Base-by-base conservation (phyloP, 2,329 filamentous ascomycete genomes). In the Trichophyton mentagrophytes region DNA sequence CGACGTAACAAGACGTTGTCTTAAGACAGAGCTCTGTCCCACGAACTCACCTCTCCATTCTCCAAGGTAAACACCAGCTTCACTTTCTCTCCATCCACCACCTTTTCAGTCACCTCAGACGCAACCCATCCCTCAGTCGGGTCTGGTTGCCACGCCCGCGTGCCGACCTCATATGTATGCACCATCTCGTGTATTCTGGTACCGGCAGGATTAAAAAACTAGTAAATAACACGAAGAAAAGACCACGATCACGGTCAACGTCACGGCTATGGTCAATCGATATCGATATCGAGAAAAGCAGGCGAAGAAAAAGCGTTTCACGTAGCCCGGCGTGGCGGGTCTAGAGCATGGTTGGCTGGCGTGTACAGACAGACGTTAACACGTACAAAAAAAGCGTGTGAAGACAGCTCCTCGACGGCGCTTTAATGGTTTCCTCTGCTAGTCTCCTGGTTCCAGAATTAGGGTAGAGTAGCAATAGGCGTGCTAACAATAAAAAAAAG, bases 91-190 rank as follows among this genome's bases (percentile, higher is more conserved):
- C 90, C 93, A 71, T 93, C 82, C 66, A 89, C 79, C 61, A 83
- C 82, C 81, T 93, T 96, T 76, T 88, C 87, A 73, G 87, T 81
- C 69, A 99, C 88, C 81, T 97, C 91, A 55, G 93, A 96, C 72
- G 91, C 88, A 74, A 99, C 85, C 92, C 93, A 99, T 78, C 93
- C 93, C 77, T 99, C 92, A 64, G 89, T 89, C 74, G 84, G 79
- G 80, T 99, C 93, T 69, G 93, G 91, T 83, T 97, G 93, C 93
- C 93, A 99, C 73, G 91, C 93, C 83, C 90, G 86, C 70, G 92
- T 97, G 72, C 92, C 93, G 72, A 96, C 85, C 81, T 97, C 91
- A 79, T 95, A 97, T 73, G 84, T 89, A 77, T 95, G 88, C 79
- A 90, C 89, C 91, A 96, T 95, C 76, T 72, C 73, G 57, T 25